Base-by-base conservation (phyloP, 1,139 yeast species). In the Taphrina sp. region DNA sequence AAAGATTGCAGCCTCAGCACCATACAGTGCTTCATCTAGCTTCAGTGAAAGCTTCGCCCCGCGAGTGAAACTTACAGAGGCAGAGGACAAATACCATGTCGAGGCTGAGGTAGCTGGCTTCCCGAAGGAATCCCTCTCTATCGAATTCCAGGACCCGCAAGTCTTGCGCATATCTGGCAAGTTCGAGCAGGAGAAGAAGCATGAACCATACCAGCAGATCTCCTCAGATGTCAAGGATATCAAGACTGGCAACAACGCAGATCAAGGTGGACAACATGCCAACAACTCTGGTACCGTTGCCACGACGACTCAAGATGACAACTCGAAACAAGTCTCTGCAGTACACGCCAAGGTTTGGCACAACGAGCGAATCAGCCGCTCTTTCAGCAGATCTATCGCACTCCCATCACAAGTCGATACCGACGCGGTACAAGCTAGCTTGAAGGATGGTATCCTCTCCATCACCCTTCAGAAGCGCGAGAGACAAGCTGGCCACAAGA, bases 341-440 rank as follows among this genome's bases (percentile, higher is more conserved):
- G 12, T 14, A 14, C 14, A 23, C 34, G 61, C 4, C 20, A 60
- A 43, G 5, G 14, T 46, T 10, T 46, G 52, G 52, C 52, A 38
- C 43, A 35, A 46, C 14, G 64, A 62, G 45, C 58, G 64, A 5
- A 54, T 60, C 22, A 33, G 52, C 23, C 62, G 61, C 5, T 47
- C 59, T 24, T 62, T 60, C 52, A 52, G 59, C 7, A 38, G 64
- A 16, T 34, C 61, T 17, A 61, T 62, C 57, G 37, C 54, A 31
- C 59, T 62, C 49, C 64, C 64, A 10, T 24, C 49, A 12, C 44
- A 73, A 49, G 73, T 81, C 39, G 70, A 75, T 45, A 81, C 79
- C 55, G 79, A 77, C 19, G 69, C 69, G 31, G 79, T 81, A 58
- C 74, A 72, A 52, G 84, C 84, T 5, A 73, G 74, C 52, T 77